Evolutionary conservation across 2,329 filamentous ascomycete genomes (phyloP), one percentile per base, ranked within the genome.

Genomic region (Aureobasidium lini): DNA sequence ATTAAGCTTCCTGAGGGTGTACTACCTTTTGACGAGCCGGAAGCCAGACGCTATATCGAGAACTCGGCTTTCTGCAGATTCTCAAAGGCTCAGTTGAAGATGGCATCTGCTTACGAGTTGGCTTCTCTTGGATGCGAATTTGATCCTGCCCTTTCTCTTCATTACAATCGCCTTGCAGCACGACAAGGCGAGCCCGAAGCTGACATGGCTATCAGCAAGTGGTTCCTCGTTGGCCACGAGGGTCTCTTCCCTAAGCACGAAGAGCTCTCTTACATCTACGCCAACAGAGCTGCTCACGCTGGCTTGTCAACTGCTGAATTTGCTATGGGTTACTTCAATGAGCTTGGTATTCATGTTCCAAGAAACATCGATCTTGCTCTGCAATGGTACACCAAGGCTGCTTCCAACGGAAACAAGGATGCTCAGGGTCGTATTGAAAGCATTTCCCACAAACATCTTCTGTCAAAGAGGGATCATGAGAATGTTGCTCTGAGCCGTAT

Each of bases 41-140:
- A 82, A 15, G 89, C 94, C 3, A 87, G 87, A 67, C 83, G 90
- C 72, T 95, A 95, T 71, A 92, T 99, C 62, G 93, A 97, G 73
- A 96, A 96, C 77, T 90, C 94, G 0, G 94, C 94, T 1, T 96
- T 94, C 71, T 84, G 96, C 50, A 93, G 94, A 52, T 99, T 99
- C 70, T 87, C 92, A 56, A 96, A 96, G 74, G 91, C 94, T 6
- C 94, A 99, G 73, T 80, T 96, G 36, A 97, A 97, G 76, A 96
- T 99, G 89, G 94, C 91, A 15, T 88, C 93, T 63, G 90, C 91
- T 2, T 96, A 95, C 72, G 94, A 99, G 77, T 81, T 99, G 15
- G 95, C 92, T 70, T 89, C 95, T 69, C 80, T 99, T 15, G 89
- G 90, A 32, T 97, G 93, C 73, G 91, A 96, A 64, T 99, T 99